Percentiles rank a stretch among this genome's conserved stretches.
These are phyloP conservation scores for Voacanga thouarsii DNA, from an alignment of 257 asterid genomes.

Conservation along the genomic window DNA sequence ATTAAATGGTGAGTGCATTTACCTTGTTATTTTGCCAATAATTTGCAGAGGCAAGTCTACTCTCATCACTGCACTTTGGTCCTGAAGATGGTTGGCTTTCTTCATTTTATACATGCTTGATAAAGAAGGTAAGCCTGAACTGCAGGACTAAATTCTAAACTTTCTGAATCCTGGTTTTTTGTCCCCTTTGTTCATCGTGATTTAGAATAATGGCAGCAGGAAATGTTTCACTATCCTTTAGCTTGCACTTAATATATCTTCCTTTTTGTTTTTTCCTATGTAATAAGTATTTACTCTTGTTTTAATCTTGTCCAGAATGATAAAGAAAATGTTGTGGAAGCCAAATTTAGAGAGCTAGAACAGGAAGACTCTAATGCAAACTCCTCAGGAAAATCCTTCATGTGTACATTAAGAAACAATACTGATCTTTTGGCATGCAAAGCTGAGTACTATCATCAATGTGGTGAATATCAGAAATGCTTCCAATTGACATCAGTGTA, in stretches of 20 bases:
- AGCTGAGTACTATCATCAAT: conserved; percentile 97
- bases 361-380: conserved; percentile 52
- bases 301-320: conserved; percentile 60
- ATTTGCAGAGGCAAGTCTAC: conserved; percentile 68
- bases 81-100: conserved; percentile 96
- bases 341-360: conserved; percentile 83
- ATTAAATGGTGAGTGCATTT: background rate
- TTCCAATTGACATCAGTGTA: conserved; percentile 87
- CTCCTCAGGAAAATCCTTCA: conserved; percentile 54
- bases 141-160: conserved; percentile 1
- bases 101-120: conserved; percentile 86
- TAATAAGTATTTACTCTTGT: conserved; percentile 17
- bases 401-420: conserved; percentile 66
- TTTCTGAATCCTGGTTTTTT: background rate
- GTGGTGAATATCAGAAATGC: conserved; percentile 94
- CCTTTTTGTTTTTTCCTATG: conserved; percentile 6
- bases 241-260: background rate
- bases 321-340: conserved; percentile 73
- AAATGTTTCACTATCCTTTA: background rate
- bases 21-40: conserved; percentile 7
- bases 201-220: background rate
- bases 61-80: conserved; percentile 66
- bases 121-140: conserved; percentile 67
- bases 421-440: conserved; percentile 98
- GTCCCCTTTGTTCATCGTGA: background rate